Evolutionary conservation across 352 stramenopile species (phyloP).

Genomic region (Phytophthora podocarpi): DNA sequence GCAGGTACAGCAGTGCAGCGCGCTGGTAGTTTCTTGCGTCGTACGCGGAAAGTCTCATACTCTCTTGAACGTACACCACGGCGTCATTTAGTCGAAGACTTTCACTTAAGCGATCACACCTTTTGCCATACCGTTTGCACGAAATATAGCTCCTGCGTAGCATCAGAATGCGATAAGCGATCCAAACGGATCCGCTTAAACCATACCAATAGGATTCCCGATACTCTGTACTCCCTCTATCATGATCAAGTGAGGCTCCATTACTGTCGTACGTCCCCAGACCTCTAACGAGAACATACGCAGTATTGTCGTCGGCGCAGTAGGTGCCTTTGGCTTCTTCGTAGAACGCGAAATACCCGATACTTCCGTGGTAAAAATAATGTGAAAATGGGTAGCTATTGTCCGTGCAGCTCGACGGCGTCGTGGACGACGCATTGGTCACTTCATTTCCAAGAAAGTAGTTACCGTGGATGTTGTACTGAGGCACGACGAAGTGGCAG

Average conservation of each 20-base stretch:
- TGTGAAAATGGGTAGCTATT: slow-evolving; percentile 28
- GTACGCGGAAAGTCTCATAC: slow-evolving; percentile 29
- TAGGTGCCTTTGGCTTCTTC: slow-evolving; percentile 34
- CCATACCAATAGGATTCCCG: slow-evolving; percentile 39
- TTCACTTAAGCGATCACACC: slow-evolving; percentile 30
- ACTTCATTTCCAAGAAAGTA: slow-evolving; percentile 23
- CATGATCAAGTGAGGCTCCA: slow-evolving; percentile 16
- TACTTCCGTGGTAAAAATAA: slow-evolving; percentile 40
- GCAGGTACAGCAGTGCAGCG: slow-evolving; percentile 27
- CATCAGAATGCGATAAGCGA: slow-evolving; percentile 32
- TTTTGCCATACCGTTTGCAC: slow-evolving; percentile 32
- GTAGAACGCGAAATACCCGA: slow-evolving; percentile 36
- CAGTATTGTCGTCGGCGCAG: slow-evolving; percentile 33
- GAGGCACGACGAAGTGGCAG: slow-evolving; percentile 36
- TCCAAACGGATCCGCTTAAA: slow-evolving; percentile 17
- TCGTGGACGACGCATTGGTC: slow-evolving; percentile 12
- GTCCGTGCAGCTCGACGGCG: slow-evolving; percentile 16
- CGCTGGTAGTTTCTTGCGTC: slow-evolving; percentile 39
- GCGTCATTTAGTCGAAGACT: slow-evolving; percentile 27
- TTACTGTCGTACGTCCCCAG: slow-evolving; percentile 38
- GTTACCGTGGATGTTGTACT: slow-evolving; percentile 41
- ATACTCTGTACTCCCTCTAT: slow-evolving; percentile 24
- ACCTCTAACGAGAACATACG: slow-evolving; percentile 26
- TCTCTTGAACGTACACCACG: slow-evolving; percentile 41
- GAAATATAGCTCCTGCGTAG: slow-evolving; percentile 34